These are phyloP conservation scores for Castanospermum australe DNA, from an alignment of 306 rosid species.

Conservation along the genomic window DNA sequence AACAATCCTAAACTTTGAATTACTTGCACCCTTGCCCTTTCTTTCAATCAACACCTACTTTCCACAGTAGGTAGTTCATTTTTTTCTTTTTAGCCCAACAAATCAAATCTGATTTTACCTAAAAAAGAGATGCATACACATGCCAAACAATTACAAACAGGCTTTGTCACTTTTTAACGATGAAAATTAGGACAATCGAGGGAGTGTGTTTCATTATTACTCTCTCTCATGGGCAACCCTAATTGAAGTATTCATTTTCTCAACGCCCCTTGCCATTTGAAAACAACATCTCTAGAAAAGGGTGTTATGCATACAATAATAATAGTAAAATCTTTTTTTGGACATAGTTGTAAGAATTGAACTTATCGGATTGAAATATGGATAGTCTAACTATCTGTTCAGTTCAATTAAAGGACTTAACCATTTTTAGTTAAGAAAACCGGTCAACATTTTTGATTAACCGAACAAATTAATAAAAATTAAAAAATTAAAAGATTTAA, in stretches of 20 bases:
- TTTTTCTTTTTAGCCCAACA: background rate
- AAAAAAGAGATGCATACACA: background rate
- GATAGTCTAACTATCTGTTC: too few species aligned
- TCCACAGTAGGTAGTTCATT: background rate
- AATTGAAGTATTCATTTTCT: background rate
- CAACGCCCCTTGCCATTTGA: background rate
- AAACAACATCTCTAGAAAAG: background rate
- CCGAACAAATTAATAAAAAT: too few species aligned
- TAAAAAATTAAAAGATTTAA: too few species aligned
- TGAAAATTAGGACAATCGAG: background rate
- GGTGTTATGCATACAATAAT: background rate
- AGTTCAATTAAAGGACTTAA: too few species aligned
- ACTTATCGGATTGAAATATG: too few species aligned
- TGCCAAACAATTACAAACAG: background rate
- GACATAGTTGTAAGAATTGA: background rate
- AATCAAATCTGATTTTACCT: slow-evolving; percentile 8
- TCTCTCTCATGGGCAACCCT: background rate
- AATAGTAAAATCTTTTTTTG: background rate
- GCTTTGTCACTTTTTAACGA: background rate
- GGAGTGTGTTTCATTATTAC: background rate
- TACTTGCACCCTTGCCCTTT: background rate
- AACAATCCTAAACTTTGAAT: background rate
- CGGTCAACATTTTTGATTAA: too few species aligned
- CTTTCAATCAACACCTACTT: slow-evolving; percentile 18
- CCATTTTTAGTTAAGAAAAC: too few species aligned